Conservation (phyloP, 1,139 yeast genomes). For the Pichia inconspicua region DNA sequence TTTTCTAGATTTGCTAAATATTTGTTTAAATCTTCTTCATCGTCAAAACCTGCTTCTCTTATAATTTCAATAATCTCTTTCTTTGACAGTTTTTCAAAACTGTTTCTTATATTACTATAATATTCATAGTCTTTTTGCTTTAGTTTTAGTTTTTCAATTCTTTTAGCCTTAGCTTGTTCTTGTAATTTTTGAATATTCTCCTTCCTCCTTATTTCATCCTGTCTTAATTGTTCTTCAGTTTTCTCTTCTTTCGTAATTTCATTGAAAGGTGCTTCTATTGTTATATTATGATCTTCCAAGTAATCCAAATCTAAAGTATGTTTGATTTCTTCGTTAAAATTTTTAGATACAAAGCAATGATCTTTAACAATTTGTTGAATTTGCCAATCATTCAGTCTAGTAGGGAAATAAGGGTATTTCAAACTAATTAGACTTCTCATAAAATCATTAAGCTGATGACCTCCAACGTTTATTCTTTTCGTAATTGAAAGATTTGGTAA, state of each 20-base stretch:
- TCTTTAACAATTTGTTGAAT: slow-evolving; percentile 62
- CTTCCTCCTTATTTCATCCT: slow-evolving; percentile 70
- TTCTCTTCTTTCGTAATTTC: slow-evolving; percentile 61
- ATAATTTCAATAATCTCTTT: slow-evolving; percentile 43
- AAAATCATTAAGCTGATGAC: slow-evolving; percentile 61
- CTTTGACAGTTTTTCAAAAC: slow-evolving; percentile 40
- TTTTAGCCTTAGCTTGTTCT: slow-evolving; percentile 82
- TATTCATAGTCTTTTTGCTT: slow-evolving; percentile 77
- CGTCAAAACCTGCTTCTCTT: slow-evolving; percentile 72
- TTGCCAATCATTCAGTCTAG: slow-evolving; percentile 57
- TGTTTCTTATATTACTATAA: slow-evolving; percentile 50
- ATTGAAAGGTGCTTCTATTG: slow-evolving; percentile 75
- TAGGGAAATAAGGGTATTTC: slow-evolving; percentile 89
- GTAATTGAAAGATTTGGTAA: slow-evolving; percentile 58
- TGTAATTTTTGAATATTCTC: slow-evolving; percentile 87
- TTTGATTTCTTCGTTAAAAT: slow-evolving; percentile 60
- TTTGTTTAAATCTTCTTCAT: slow-evolving; percentile 61
- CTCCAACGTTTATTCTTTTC: slow-evolving; percentile 90
- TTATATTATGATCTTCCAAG: slow-evolving; percentile 60
- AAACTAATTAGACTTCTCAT: slow-evolving; percentile 57
- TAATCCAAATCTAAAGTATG: slow-evolving; percentile 51
- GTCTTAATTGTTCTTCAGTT: slow-evolving; percentile 72
- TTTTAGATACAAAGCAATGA: slow-evolving; percentile 66
- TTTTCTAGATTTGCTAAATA: slow-evolving; percentile 61
- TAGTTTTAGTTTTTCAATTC: slow-evolving; percentile 71